A percentile compares a stretch with the other conserved stretches of the same genome.
Evolutionary conservation across 2,329 filamentous ascomycete genomes (phyloP).

Genomic region (Calonectria pseudoturangicola): DNA sequence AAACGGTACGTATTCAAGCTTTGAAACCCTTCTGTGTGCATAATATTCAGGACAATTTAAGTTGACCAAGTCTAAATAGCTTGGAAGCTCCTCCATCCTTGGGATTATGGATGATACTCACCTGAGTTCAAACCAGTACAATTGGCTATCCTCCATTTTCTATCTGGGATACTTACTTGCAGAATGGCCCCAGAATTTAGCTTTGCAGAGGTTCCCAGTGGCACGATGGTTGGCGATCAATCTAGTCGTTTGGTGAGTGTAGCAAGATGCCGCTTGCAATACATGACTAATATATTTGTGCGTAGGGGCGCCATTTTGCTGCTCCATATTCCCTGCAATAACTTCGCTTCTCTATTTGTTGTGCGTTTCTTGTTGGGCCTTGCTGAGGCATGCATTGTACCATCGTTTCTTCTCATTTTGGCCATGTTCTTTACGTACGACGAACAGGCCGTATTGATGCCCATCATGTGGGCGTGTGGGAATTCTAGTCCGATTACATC

Average conservation of each 20-base stretch:
- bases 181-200: background rate
- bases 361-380: background rate
- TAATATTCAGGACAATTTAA: background rate
- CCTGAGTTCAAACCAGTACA: background rate
- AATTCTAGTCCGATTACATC: slow-evolving; percentile 5
- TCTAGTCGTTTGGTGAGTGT: background rate
- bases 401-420: background rate
- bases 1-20: background rate
- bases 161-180: background rate
- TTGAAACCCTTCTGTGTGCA: background rate
- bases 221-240: slow-evolving; percentile 6
- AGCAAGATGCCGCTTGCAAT: background rate
- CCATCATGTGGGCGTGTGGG: background rate
- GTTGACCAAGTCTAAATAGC: background rate
- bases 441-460: background rate
- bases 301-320: background rate
- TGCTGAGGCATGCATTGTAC: slow-evolving; percentile 3
- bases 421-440: slow-evolving; percentile 7
- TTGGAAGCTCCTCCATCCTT: slow-evolving; percentile 9
- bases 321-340: background rate
- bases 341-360: background rate
- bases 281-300: background rate
- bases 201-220: background rate
- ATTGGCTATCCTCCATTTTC: background rate
- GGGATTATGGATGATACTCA: slow-evolving; percentile 3